Percentiles rank a stretch among this genome's conserved stretches.
Evolutionary conservation across 2,329 filamentous ascomycete species (phyloP).

Genomic region (Kalmusia sp.): DNA sequence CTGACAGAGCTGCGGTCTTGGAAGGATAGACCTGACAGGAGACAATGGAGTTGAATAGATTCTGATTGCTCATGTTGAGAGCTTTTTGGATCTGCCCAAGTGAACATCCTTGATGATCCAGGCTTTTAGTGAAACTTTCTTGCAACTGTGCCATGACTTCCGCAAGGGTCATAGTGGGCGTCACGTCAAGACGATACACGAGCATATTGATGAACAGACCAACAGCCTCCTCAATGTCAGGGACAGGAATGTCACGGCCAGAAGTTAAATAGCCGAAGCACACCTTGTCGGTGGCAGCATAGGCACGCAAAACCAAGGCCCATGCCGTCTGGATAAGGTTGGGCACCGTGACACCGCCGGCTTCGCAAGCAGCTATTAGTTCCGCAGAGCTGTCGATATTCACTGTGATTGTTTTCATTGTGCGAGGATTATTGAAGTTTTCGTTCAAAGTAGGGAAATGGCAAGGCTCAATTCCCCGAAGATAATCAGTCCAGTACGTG

Average conservation of each 20-base stretch:
- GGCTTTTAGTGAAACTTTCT: conserved; percentile 53
- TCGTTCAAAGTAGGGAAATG: conserved; percentile 53
- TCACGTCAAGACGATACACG: conserved; percentile 49
- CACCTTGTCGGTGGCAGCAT: conserved; percentile 37
- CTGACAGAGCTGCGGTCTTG: too few relatives aligned
- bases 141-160: conserved; percentile 54
- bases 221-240: conserved; percentile 52
- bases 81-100: too few relatives aligned
- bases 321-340: conserved; percentile 58
- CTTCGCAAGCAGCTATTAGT: conserved; percentile 44
- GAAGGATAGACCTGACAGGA: too few relatives aligned
- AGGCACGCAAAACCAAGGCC: conserved; percentile 39
- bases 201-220: conserved; percentile 52
- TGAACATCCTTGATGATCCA: conserved; percentile 60
- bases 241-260: conserved; percentile 51
- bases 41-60: too few relatives aligned
- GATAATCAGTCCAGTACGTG: conserved; percentile 54
- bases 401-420: conserved; percentile 46
- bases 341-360: conserved; percentile 54
- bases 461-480: conserved; percentile 54
- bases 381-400: conserved; percentile 35
- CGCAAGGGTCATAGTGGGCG: conserved; percentile 40
- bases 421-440: conserved; percentile 35
- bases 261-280: conserved; percentile 52
- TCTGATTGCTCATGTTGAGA: too few relatives aligned